phyloP scores from a whole-genome alignment of 1,139 yeast species.

The Hyphopichia khmerensis region DNA sequence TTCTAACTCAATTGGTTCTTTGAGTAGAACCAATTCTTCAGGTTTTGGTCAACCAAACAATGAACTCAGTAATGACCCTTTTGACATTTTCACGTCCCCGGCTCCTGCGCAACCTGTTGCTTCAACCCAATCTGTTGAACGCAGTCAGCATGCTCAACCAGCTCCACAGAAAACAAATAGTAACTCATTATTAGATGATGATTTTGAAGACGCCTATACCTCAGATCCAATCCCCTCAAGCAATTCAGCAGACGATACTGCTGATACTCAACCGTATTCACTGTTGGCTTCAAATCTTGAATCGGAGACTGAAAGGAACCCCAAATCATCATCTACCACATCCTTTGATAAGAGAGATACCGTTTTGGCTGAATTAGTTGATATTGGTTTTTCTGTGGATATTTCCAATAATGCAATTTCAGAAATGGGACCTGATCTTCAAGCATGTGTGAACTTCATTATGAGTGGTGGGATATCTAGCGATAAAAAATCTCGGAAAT shows the following conservation, averaged over 20 bases:
- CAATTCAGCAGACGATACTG: no score
- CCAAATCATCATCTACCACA: slow-evolving; percentile 1
- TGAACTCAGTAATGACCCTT: slow-evolving; percentile 7
- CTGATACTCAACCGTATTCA: background rate
- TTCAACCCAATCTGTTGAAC: slow-evolving; percentile 3
- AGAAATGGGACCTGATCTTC: slow-evolving; percentile 56
- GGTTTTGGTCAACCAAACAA: background rate
- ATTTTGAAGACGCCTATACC: slow-evolving; percentile 39
- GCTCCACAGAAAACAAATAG: background rate
- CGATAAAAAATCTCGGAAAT: slow-evolving; percentile 9
- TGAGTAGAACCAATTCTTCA: background rate
- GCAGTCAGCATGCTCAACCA: slow-evolving; percentile 6
- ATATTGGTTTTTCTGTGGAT: slow-evolving; percentile 73
- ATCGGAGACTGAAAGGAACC: no score
- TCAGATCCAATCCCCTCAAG: slow-evolving; percentile 12
- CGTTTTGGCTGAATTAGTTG: slow-evolving; percentile 67
- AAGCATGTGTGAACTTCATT: slow-evolving; percentile 65
- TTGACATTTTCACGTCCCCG: slow-evolving; percentile 7
- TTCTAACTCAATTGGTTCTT: background rate
- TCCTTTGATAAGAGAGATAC: slow-evolving; percentile 34
- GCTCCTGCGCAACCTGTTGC: background rate
- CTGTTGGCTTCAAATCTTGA: background rate
- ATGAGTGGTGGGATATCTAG: slow-evolving; percentile 42
- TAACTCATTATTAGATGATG: slow-evolving; percentile 39
- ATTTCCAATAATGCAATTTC: slow-evolving; percentile 62